A percentile compares a stretch with the other conserved stretches of the same genome.
Evolutionary conservation across 2,329 filamentous ascomycete genomes (phyloP).

Genomic region (Nemania serpens): DNA sequence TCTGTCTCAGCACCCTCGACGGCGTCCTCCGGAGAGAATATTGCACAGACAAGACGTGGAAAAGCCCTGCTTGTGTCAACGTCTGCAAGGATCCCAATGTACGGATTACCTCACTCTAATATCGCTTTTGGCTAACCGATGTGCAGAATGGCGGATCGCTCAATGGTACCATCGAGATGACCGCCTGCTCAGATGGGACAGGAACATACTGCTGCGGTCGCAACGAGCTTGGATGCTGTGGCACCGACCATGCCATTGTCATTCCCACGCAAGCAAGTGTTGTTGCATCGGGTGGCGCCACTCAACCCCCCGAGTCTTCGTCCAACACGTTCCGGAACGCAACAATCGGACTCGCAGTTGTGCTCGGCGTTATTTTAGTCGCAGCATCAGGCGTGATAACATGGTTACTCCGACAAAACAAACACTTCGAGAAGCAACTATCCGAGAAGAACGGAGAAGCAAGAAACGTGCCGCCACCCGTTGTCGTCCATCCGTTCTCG

Average conservation of each 20-base stretch:
- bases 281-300: conserved; percentile 10
- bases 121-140: neutral
- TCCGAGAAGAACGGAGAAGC: no score
- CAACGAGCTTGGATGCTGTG: conserved; percentile 38
- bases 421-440: no score
- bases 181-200: conserved; percentile 36
- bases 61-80: conserved; percentile 39
- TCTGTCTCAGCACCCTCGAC: conserved; percentile 34
- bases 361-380: no score
- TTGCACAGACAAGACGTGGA: conserved; percentile 42
- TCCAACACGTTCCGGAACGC: conserved; percentile 30
- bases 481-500: no score
- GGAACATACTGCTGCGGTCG: conserved; percentile 41
- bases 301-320: conserved; percentile 31
- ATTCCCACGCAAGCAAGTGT: conserved; percentile 34
- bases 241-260: conserved; percentile 32
- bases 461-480: no score
- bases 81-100: conserved; percentile 35
- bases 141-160: conserved; percentile 34
- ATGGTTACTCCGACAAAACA: no score
- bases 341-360: conserved; percentile 8
- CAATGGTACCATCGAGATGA: conserved; percentile 36
- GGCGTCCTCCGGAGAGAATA: conserved; percentile 35
- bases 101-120: neutral
- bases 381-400: no score